Evolutionary conservation across 345 rosid species (phyloP).

Genomic region (Physaria fendleri): DNA sequence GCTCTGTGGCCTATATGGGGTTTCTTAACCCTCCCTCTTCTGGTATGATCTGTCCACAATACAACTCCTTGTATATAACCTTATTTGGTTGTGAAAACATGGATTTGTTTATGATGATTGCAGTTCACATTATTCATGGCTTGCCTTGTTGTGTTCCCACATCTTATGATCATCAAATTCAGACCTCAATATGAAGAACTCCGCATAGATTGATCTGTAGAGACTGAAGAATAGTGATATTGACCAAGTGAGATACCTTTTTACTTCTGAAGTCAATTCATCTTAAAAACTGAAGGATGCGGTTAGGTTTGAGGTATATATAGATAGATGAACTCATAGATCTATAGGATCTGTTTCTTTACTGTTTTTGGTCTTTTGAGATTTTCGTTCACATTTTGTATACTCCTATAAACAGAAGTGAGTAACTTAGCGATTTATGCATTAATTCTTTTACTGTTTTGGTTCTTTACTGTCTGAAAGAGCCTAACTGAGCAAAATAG

Average conservation of each 20-base stretch:
- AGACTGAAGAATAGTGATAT: conserved; percentile 20
- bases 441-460: too few relatives aligned
- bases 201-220: conserved; percentile 57
- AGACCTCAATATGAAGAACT: conserved; percentile 58
- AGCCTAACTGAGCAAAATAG: too few relatives aligned
- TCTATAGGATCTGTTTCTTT: neutral
- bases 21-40: conserved; percentile 88
- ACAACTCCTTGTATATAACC: neutral
- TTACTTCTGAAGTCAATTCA: neutral
- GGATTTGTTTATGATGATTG: conserved; percentile 21
- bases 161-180: conserved; percentile 58
- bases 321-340: conserved; percentile 26
- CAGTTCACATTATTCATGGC: conserved; percentile 98
- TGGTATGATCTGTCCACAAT: conserved; percentile 43
- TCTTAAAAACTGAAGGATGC: neutral
- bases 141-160: conserved; percentile 73
- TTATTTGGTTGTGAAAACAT: neutral
- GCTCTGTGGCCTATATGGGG: conserved; percentile 97
- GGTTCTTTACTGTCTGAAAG: too few relatives aligned
- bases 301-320: conserved; percentile 20
- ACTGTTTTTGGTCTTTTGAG: conserved; percentile 6
- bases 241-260: neutral
- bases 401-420: too few relatives aligned
- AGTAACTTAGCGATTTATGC: too few relatives aligned
- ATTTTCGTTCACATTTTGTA: conserved; percentile 7